A percentile compares a stretch with the other conserved stretches of the same genome.
Evolutionary conservation across 192 early-diverging fungal species (phyloP).

Genomic region (Funneliformis geosporum): DNA sequence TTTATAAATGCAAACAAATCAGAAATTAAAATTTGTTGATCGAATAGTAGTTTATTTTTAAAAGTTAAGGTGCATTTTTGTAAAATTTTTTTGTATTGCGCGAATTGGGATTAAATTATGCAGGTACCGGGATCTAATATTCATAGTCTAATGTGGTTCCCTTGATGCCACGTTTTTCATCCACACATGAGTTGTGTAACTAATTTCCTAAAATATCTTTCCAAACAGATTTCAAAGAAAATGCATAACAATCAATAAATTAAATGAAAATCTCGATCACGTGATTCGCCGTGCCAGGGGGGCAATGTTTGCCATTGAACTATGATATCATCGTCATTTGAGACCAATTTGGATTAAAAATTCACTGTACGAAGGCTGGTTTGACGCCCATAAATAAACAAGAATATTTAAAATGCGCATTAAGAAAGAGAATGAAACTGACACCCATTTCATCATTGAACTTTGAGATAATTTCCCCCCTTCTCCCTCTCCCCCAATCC

Average conservation of each 20-base stretch:
- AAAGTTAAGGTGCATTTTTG: neutral
- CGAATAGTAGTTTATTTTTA: neutral
- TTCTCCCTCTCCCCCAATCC: too few species aligned
- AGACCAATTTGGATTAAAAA: neutral
- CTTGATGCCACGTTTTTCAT: neutral
- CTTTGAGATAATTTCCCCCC: too few species aligned
- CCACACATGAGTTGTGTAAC: neutral
- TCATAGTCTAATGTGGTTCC: neutral
- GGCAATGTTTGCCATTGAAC: neutral
- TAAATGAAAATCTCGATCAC: neutral
- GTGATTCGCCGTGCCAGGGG: neutral
- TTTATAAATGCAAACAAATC: neutral
- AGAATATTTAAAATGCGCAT: too few species aligned
- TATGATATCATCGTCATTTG: neutral
- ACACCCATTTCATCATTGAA: too few species aligned
- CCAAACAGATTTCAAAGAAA: neutral
- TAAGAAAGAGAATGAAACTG: too few species aligned
- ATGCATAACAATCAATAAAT: neutral
- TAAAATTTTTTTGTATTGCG: neutral
- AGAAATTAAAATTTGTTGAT: neutral
- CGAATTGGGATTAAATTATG: neutral
- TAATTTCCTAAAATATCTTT: neutral
- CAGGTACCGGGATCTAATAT: neutral
- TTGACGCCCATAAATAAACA: neutral
- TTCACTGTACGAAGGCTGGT: neutral